These are phyloP conservation scores for Cylindrodendrum hubeiense DNA, from an alignment of 2,329 filamentous ascomycete species.

Conservation along the genomic window DNA sequence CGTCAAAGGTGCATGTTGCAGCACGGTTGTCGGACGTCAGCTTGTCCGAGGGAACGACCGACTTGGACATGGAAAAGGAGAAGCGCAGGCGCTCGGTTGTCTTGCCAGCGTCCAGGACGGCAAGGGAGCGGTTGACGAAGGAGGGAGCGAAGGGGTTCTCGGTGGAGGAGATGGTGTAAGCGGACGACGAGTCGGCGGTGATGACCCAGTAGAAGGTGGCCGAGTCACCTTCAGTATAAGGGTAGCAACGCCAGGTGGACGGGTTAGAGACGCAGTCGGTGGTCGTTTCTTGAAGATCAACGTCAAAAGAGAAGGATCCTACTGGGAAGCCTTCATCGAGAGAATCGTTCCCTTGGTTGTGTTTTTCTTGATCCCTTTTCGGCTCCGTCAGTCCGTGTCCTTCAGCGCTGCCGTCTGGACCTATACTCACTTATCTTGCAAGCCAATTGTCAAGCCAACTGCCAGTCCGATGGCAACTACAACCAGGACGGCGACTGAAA, in stretches of 20 bases:
- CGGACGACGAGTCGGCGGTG: constrained; percentile 49
- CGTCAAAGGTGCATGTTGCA: constrained; percentile 69
- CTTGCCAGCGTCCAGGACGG: constrained; percentile 60
- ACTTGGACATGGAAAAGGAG: constrained; percentile 64
- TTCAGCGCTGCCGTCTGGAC: neutral
- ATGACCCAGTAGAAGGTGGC: constrained; percentile 75
- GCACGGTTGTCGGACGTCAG: constrained; percentile 57
- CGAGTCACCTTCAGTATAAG: constrained; percentile 58
- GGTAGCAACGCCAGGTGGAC: constrained; percentile 73
- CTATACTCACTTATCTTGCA: constrained; percentile 51
- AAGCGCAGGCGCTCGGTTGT: constrained; percentile 70
- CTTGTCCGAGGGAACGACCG: constrained; percentile 60
- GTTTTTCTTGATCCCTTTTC: neutral
- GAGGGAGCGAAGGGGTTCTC: constrained; percentile 67
- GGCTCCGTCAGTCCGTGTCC: constrained; percentile 2
- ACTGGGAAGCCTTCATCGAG: constrained; percentile 63
- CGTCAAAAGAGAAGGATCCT: constrained; percentile 72
- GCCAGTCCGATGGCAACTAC: constrained; percentile 52
- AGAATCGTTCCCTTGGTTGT: constrained; percentile 13
- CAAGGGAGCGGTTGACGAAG: constrained; percentile 66
- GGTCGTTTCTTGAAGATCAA: constrained; percentile 65
- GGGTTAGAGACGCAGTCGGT: constrained; percentile 70
- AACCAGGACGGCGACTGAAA: constrained; percentile 46
- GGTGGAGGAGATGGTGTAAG: constrained; percentile 67
- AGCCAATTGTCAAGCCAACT: constrained; percentile 55